These are phyloP conservation scores for Ormosia emarginata DNA, from an alignment of 306 rosid species.

Conservation along the genomic window DNA sequence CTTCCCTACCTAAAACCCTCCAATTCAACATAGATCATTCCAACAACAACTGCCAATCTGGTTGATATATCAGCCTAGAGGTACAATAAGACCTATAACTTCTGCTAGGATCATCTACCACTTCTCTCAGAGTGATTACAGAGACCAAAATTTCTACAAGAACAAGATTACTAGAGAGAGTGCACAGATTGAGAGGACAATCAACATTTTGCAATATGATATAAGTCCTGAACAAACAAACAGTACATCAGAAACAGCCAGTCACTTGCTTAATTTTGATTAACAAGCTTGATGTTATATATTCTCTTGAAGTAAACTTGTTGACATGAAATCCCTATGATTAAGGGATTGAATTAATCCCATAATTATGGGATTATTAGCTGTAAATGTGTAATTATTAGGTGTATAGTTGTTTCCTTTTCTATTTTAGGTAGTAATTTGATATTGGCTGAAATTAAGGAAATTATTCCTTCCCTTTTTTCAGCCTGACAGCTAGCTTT, in stretches of 20 bases:
- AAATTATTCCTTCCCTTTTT: no score
- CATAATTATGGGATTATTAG: no score
- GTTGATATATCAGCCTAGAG: neutral
- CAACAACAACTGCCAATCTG: conserved; percentile 10
- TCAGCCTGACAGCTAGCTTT: no score
- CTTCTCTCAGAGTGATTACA: neutral
- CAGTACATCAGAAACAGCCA: neutral
- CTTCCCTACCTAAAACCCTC: no score
- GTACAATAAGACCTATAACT: conserved; percentile 13
- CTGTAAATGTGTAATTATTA: no score
- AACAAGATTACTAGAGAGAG: neutral
- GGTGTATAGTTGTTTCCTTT: no score
- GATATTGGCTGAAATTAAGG: no score
- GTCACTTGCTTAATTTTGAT: conserved; percentile 10
- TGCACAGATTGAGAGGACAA: conserved; percentile 6
- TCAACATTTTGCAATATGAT: neutral
- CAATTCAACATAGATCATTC: neutral
- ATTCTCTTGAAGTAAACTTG: neutral
- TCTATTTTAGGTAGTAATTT: no score
- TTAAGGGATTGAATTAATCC: no score
- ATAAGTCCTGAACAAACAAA: neutral
- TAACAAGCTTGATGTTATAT: neutral
- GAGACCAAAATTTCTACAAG: neutral
- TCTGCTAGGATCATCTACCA: neutral
- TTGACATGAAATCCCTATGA: no score